phyloP scores from a whole-genome alignment of 352 stramenopile genomes.

The Pythium guiyangense region DNA sequence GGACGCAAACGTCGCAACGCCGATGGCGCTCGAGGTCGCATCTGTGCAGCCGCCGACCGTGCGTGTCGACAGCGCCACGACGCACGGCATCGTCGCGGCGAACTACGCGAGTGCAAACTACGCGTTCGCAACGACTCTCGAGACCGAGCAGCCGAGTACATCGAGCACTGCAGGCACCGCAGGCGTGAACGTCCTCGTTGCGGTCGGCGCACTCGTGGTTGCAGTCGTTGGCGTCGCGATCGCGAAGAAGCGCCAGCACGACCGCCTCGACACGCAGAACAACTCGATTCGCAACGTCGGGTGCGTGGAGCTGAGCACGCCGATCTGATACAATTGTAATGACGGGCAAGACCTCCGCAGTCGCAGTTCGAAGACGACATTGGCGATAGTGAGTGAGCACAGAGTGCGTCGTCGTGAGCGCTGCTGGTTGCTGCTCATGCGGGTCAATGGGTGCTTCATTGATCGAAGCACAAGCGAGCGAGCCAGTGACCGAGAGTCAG shows the following conservation, averaged over 20 bases:
- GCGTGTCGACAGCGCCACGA: not conserved
- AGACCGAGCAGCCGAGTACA: not conserved
- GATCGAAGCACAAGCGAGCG: no score
- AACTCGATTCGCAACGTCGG: slow-evolving; percentile 8
- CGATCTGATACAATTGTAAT: not conserved
- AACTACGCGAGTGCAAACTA: not conserved
- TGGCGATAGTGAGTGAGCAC: no score
- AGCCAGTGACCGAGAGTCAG: no score
- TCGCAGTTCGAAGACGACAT: no score
- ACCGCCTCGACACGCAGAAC: not conserved
- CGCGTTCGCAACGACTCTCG: not conserved
- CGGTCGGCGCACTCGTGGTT: slow-evolving; percentile 7
- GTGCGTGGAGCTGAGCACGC: slow-evolving; percentile 9
- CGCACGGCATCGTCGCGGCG: not conserved
- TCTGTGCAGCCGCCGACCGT: not conserved
- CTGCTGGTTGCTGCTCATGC: no score
- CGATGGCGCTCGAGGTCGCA: not conserved
- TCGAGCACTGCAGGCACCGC: not conserved
- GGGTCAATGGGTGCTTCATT: no score
- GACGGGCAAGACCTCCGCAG: no score
- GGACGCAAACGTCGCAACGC: no score
- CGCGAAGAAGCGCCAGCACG: slow-evolving; percentile 11
- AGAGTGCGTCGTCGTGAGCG: no score
- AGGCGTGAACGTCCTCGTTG: slow-evolving; percentile 5
- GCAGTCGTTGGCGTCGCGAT: slow-evolving; percentile 8